A percentile compares a stretch with the other conserved stretches of the same genome.
Evolutionary conservation across 1,284 basidiomycete species (phyloP).

Genomic region (Sanguinoderma infundibulare): DNA sequence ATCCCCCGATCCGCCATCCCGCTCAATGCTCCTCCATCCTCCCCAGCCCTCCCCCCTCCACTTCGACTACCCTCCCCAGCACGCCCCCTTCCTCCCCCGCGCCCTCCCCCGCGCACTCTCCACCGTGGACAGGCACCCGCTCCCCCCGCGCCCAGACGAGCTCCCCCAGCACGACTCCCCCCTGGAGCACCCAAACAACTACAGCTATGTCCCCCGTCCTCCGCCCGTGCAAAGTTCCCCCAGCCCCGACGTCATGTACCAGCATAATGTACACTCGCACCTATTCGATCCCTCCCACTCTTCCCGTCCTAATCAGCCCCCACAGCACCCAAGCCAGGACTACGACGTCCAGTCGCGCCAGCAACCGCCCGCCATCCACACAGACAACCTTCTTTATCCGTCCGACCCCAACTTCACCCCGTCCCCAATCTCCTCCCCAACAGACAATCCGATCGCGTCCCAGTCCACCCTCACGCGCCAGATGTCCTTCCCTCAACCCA

Average conservation of each 20-base stretch:
- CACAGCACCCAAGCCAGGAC: constrained; percentile 5
- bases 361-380: constrained; percentile 27
- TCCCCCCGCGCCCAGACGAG: constrained; percentile 8
- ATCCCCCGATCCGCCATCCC: constrained; percentile 19
- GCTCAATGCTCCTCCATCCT: constrained; percentile 28
- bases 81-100: constrained; percentile 15
- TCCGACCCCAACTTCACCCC: constrained; percentile 20
- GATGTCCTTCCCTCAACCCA: constrained; percentile 44
- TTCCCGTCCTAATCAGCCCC: constrained; percentile 32
- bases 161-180: constrained; percentile 15
- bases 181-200: constrained; percentile 16
- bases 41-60: constrained; percentile 20
- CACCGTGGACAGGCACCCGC: constrained; percentile 23
- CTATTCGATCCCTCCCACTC: constrained; percentile 13
- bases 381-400: constrained; percentile 22
- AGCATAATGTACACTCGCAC: constrained; percentile 18
- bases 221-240: constrained; percentile 20
- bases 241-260: constrained; percentile 22
- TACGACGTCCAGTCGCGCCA: constrained; percentile 26
- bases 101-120: constrained; percentile 20
- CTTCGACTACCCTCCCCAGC: constrained; percentile 19
- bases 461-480: constrained; percentile 21
- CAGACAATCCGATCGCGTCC: constrained; percentile 13
- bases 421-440: constrained; percentile 24
- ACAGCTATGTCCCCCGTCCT: constrained; percentile 26